These are phyloP conservation scores for Lachnum nothofagi DNA, from an alignment of 2,329 filamentous ascomycete species.

Conservation along the genomic window DNA sequence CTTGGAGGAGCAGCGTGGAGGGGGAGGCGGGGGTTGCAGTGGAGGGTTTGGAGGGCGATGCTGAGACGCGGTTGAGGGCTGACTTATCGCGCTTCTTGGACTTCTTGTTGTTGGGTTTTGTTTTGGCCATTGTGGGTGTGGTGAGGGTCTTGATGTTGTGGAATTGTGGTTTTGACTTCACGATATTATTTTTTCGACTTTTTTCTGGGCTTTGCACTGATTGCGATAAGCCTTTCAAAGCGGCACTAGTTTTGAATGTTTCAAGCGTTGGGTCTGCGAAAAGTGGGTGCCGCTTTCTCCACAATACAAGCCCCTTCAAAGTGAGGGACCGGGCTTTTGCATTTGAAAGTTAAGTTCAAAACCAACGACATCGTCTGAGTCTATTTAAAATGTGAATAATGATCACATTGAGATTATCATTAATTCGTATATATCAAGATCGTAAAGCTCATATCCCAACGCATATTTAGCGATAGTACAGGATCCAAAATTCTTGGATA, in stretches of 20 bases:
- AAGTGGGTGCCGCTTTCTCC: no score
- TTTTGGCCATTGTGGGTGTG: slow-evolving; percentile 31
- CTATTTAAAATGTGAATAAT: no score
- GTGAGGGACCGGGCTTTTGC: no score
- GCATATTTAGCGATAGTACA: slow-evolving; percentile 8
- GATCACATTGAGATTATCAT: slow-evolving; percentile 11
- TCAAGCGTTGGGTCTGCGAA: no score
- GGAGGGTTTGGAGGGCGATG: slow-evolving; percentile 22
- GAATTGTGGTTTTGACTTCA: no score
- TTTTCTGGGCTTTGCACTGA: no score
- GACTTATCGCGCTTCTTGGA: slow-evolving; percentile 28
- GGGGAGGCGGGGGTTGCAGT: slow-evolving; percentile 24
- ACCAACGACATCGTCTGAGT: no score
- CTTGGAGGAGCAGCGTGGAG: slow-evolving; percentile 26
- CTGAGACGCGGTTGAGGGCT: slow-evolving; percentile 25
- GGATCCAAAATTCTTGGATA: slow-evolving; percentile 6
- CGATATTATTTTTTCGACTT: no score
- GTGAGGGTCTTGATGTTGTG: background rate
- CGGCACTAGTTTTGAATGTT: no score
- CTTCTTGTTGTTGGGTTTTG: slow-evolving; percentile 31
- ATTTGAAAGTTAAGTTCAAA: no score
- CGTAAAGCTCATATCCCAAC: background rate
- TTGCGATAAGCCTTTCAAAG: background rate
- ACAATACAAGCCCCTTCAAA: no score
- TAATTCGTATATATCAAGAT: background rate